A percentile compares a stretch with the other conserved stretches of the same genome.
phyloP scores from a whole-genome alignment of 164 flowering plant genomes.

The Aristolochia contorta region DNA sequence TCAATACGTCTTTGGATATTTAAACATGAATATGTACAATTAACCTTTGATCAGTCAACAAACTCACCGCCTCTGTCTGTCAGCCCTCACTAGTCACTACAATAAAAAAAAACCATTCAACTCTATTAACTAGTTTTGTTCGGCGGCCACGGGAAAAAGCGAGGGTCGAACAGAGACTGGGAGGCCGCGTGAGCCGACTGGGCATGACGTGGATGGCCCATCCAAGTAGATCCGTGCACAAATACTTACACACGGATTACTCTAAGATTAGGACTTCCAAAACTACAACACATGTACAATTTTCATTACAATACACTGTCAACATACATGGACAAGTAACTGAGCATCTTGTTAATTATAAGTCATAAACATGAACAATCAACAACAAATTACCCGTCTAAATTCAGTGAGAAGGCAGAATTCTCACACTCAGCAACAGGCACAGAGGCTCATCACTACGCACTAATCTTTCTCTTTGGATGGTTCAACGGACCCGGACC shows the following conservation, averaged over 20 bases:
- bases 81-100: too few relatives aligned
- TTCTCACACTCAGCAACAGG: not conserved
- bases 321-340: slow-evolving; percentile 7
- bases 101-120: not conserved
- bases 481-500: slow-evolving; percentile 50
- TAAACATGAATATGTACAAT: too few relatives aligned
- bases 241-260: too few relatives aligned
- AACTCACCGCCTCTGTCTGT: too few relatives aligned
- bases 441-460: slow-evolving; percentile 22
- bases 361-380: slow-evolving; percentile 3
- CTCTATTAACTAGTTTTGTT: not conserved
- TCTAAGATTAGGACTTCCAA: not conserved
- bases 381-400: not conserved
- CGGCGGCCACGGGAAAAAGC: too few relatives aligned
- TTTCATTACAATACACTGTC: slow-evolving; percentile 3
- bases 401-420: not conserved
- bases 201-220: too few relatives aligned
- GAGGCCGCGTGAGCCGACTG: too few relatives aligned
- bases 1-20: too few relatives aligned
- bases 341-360: not conserved
- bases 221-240: too few relatives aligned
- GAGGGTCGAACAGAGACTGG: too few relatives aligned
- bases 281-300: slow-evolving; percentile 9
- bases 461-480: slow-evolving; percentile 34
- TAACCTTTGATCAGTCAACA: too few relatives aligned